Evolutionary conservation across 2,329 filamentous ascomycete genomes (phyloP), one percentile per base, ranked within the genome.

Genomic region (Trichophyton rubrum): DNA sequence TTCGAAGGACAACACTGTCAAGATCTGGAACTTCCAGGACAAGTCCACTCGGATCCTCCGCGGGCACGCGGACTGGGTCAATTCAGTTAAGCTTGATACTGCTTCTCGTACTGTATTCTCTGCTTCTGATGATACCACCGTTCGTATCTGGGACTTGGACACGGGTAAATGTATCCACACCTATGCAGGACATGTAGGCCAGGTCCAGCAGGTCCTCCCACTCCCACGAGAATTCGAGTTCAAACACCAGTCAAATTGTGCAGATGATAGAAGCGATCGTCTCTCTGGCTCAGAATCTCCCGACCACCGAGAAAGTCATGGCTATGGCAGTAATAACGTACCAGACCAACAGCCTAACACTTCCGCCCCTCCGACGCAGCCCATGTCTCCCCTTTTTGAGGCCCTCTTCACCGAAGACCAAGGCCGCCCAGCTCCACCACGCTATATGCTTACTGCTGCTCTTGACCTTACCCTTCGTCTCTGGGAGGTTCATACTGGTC

Each of bases 21-120:
- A 92, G 71, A 86, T 99, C 53, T 96, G 92, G 82, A 92, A 96
- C 72, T 93, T 95, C 68, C 83, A 88, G 67, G 89, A 88, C 62
- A 90, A 89, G 71, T 85, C 88, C 59, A 88, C 86, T 0, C 95
- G 87, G 66, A 81, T 84, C 58, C 79, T 99, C 11, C 85, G 86
- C 24, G 92, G 91, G 7, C 93, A 99, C 71, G 84, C 80, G 0
- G 91, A 97, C 72, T 97, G 92, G 89, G 91, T 99, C 68, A 99
- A 99, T 74, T 86, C 89, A n/a, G 92, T 97, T 35, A 87, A 87
- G 66, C 83, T 99, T 41, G 90, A 99, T 71, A 81, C 85, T 0
- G 76, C 82, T 1, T 95, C 89, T 8, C 85, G 89, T 13, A 96
- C 91, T 0, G 81, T 97, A 2, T 87, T 97, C 69, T 96, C 92